These are phyloP conservation scores for Penicillium pulvis DNA, from an alignment of 495 filamentous ascomycete genomes.

Conservation along the genomic window DNA sequence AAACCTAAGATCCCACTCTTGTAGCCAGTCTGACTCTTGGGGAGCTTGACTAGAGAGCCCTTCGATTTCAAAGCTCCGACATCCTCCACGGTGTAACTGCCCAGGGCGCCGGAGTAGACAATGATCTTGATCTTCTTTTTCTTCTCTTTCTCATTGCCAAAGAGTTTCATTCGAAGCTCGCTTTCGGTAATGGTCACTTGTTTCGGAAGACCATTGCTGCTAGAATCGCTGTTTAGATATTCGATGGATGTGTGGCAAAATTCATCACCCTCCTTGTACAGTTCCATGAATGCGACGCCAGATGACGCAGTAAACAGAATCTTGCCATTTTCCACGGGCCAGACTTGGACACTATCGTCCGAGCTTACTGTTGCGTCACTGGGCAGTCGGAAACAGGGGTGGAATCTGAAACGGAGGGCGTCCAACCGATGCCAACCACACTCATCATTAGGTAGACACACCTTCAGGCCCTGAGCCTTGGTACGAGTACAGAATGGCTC, in stretches of 20 bases:
- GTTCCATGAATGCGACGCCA: slow-evolving; percentile 79
- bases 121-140: slow-evolving; percentile 69
- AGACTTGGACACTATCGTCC: slow-evolving; percentile 84
- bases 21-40: slow-evolving; percentile 72
- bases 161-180: slow-evolving; percentile 69
- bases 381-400: slow-evolving; percentile 87
- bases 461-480: slow-evolving; percentile 71
- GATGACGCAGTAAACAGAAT: slow-evolving; percentile 78
- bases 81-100: slow-evolving; percentile 72
- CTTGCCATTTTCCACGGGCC: slow-evolving; percentile 80
- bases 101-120: slow-evolving; percentile 73
- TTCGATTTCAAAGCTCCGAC: slow-evolving; percentile 69
- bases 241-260: slow-evolving; percentile 78
- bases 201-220: slow-evolving; percentile 60
- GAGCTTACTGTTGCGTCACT: slow-evolving; percentile 64
- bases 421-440: slow-evolving; percentile 90
- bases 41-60: slow-evolving; percentile 68
- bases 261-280: slow-evolving; percentile 74
- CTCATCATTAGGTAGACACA: slow-evolving; percentile 73
- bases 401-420: slow-evolving; percentile 80
- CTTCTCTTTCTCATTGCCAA: slow-evolving; percentile 64
- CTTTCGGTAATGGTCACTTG: slow-evolving; percentile 73
- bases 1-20: slow-evolving; percentile 75
- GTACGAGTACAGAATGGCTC: slow-evolving; percentile 85
- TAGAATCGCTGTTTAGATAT: slow-evolving; percentile 64